Evolutionary conservation across 768 basidiomycete genomes (phyloP).

Genomic region (Coprinellus micaceus): DNA sequence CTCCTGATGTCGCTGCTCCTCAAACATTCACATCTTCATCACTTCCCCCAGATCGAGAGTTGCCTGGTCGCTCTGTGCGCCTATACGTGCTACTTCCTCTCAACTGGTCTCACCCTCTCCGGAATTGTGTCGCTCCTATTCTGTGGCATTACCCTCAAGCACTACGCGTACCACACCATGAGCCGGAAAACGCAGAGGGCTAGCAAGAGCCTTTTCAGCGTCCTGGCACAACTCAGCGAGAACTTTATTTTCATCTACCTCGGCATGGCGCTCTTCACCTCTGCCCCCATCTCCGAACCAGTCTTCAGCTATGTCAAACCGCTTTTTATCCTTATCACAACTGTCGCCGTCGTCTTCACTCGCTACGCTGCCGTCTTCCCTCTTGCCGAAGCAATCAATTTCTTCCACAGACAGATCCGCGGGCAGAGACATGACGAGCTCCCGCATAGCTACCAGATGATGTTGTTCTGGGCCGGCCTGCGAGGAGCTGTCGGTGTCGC

Average conservation of each 20-base stretch:
- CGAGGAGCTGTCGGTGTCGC: conserved; percentile 98
- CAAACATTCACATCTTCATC: conserved; percentile 86
- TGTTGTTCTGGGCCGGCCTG: conserved; percentile 98
- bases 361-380: conserved; percentile 96
- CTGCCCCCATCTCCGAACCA: conserved; percentile 69
- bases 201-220: conserved; percentile 93
- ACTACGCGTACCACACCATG: conserved; percentile 99
- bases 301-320: conserved; percentile 90
- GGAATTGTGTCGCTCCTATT: conserved; percentile 97
- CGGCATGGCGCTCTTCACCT: conserved; percentile 94
- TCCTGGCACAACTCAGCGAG: conserved; percentile 91
- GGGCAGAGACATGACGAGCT: conserved; percentile 88
- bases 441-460: conserved; percentile 98
- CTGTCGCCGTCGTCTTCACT: conserved; percentile 89
- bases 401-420: conserved; percentile 78
- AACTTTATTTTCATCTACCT: conserved; percentile 99
- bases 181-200: conserved; percentile 89
- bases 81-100: conserved; percentile 98
- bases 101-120: conserved; percentile 90
- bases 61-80: conserved; percentile 92
- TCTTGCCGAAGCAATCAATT: conserved; percentile 90
- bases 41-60: conserved; percentile 94
- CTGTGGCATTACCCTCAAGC: conserved; percentile 98
- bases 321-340: conserved; percentile 88
- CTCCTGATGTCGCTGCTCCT: conserved; percentile 87